These are phyloP conservation scores for Candida pseudoglaebosa DNA, from an alignment of 805 yeast species.

Conservation along the genomic window DNA sequence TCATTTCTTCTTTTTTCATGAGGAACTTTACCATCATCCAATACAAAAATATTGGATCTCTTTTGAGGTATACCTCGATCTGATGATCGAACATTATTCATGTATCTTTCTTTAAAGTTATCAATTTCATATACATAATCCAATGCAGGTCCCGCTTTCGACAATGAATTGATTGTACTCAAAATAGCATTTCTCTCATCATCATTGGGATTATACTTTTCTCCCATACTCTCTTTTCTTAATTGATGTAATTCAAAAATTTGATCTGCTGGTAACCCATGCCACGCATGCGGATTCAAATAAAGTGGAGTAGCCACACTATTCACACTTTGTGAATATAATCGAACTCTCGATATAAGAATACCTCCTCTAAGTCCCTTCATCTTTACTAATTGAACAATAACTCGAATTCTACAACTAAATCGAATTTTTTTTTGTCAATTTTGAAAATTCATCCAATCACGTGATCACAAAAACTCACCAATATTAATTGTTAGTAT, in stretches of 20 bases:
- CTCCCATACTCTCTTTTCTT: slow-evolving; percentile 46
- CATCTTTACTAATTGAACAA: not conserved
- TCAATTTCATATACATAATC: slow-evolving; percentile 40
- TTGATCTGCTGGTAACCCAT: slow-evolving; percentile 59
- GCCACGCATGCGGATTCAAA: slow-evolving; percentile 67
- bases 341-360: slow-evolving; percentile 1
- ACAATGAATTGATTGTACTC: slow-evolving; percentile 32
- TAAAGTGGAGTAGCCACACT: slow-evolving; percentile 29
- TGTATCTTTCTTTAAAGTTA: slow-evolving; percentile 37
- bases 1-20: slow-evolving; percentile 66
- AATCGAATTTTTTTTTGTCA: not conserved
- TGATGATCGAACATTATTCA: slow-evolving; percentile 38
- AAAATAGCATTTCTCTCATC: slow-evolving; percentile 54
- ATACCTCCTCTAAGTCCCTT: not conserved
- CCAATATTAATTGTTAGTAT: no score
- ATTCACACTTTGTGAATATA: not conserved
- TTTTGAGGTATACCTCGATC: slow-evolving; percentile 37
- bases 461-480: no score
- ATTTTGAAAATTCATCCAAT: not conserved
- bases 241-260: slow-evolving; percentile 58
- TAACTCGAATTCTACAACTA: not conserved
- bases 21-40: slow-evolving; percentile 32
- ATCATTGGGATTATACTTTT: slow-evolving; percentile 48
- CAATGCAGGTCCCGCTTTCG: slow-evolving; percentile 28
- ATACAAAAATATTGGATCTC: slow-evolving; percentile 32